Evolutionary conservation across 2,329 filamentous ascomycete species (phyloP), one percentile per base, ranked within the genome.

Genomic region (Epichloe glyceriae): DNA sequence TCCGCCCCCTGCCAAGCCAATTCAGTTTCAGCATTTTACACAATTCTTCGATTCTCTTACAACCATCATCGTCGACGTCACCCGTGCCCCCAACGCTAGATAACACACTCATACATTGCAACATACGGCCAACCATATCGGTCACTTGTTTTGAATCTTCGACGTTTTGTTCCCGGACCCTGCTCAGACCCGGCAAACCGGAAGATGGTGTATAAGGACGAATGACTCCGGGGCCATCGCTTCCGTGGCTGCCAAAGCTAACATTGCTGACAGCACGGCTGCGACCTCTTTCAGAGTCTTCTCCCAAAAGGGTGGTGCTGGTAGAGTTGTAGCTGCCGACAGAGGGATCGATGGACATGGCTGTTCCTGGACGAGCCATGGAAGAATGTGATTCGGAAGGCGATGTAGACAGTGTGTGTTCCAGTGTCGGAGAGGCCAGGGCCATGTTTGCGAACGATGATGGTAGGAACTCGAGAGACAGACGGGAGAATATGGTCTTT

Each of bases 51-150:
- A 97, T 85, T 67, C 85, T 88, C 51, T 76, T 78, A 62, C 91
- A 87, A 1, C 80, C 76, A 38, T 85, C 81, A 56, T 94, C 88
- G 19, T 79, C 78, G 1, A 73, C 80, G 46, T 61, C 65, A 10
- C 78, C 79, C 1, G 75, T 80, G 44, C 61, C 64, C 20, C 73
- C 84, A 12, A 95, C 79, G 54, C 83, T 83, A 3, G 88, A 86
- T 20, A 98, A 73, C 7, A 98, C 89, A 64, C 85, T 91, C 67
- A 97, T 85, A 66, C 93, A 98, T 70, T 98, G 93, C 55, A 98
- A 73, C 88, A 98, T 95, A 47, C 91, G 76, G 0, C 89, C 93
- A 1, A 96, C 90, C 58, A 91, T 95, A 58, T 97, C 90, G 0
- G 93, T 95, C 50, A 97, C 82, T 62, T 93, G 82, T 63, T 88